Percentiles rank a stretch among this genome's conserved stretches.
These are phyloP conservation scores for Neoscytalidium dimidiatum DNA, from an alignment of 2,329 filamentous ascomycete genomes.

Conservation along the genomic window DNA sequence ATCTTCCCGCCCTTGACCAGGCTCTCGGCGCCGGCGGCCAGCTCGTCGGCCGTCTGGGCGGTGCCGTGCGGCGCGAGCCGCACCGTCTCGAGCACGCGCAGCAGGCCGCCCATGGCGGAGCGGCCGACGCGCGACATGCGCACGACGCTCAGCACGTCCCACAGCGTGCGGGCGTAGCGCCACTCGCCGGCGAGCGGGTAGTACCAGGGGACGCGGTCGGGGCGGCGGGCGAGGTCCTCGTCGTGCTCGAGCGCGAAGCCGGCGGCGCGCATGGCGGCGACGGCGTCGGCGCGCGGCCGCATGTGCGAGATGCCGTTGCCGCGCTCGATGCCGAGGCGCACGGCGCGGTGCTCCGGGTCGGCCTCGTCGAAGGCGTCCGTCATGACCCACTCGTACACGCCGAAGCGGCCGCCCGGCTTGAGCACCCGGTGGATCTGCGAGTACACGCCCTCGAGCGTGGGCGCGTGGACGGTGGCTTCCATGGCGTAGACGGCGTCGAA, in stretches of 20 bases:
- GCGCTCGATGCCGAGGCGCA: constrained; percentile 94
- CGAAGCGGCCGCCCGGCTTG: constrained; percentile 93
- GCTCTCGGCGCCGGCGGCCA: constrained; percentile 79
- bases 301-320: constrained; percentile 98
- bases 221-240: constrained; percentile 81
- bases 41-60: constrained; percentile 90
- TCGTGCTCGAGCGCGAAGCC: constrained; percentile 82
- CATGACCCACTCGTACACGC: constrained; percentile 99
- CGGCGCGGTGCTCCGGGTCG: constrained; percentile 81
- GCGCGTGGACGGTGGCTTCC: constrained; percentile 94
- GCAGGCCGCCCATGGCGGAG: constrained; percentile 70
- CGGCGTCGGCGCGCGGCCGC: constrained; percentile 80
- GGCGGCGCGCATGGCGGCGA: constrained; percentile 80
- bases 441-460: constrained; percentile 88
- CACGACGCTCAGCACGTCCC: constrained; percentile 79
- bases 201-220: constrained; percentile 84
- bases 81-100: constrained; percentile 73
- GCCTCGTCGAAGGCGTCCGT: constrained; percentile 91
- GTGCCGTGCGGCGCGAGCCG: constrained; percentile 80
- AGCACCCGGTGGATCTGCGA: constrained; percentile 91
- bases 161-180: constrained; percentile 76
- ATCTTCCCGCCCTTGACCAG: constrained; percentile 83
- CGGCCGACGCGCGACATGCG: constrained; percentile 89
- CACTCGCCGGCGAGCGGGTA: constrained; percentile 86
- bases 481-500: constrained; percentile 98